phyloP scores from a whole-genome alignment of 345 rosid species.

The Psidium friedrichsthalianum region DNA sequence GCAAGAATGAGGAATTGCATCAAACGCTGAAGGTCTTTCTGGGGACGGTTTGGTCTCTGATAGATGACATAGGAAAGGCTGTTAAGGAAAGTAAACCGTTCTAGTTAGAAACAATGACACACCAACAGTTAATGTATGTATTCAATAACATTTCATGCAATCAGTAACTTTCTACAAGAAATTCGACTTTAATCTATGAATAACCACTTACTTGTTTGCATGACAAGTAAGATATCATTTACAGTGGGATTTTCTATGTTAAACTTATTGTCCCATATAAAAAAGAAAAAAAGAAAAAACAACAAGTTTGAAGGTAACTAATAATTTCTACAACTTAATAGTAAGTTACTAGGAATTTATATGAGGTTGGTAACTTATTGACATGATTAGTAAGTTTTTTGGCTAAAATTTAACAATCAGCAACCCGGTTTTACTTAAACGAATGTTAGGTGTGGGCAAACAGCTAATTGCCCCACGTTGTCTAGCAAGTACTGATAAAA shows the following conservation, averaged over 20 bases:
- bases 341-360: too few species aligned
- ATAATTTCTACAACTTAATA: neutral
- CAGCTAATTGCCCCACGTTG: too few species aligned
- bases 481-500: too few species aligned
- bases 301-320: neutral
- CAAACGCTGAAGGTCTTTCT: neutral
- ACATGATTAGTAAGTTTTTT: neutral
- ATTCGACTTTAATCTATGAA: neutral
- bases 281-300: too few species aligned
- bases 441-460: too few species aligned
- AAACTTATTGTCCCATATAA: neutral
- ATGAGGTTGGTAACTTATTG: neutral
- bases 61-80: neutral
- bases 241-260: neutral
- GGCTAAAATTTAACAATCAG: too few species aligned
- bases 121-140: neutral
- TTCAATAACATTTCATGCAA: neutral
- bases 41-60: neutral
- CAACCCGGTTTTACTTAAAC: too few species aligned
- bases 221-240: too few species aligned
- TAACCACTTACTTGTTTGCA: neutral
- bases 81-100: too few species aligned
- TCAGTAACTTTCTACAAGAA: neutral
- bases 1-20: neutral
- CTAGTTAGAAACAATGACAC: neutral